Evolutionary conservation across 768 basidiomycete species (phyloP), one percentile per base, ranked within the genome.

Genomic region (Terana coerulea): DNA sequence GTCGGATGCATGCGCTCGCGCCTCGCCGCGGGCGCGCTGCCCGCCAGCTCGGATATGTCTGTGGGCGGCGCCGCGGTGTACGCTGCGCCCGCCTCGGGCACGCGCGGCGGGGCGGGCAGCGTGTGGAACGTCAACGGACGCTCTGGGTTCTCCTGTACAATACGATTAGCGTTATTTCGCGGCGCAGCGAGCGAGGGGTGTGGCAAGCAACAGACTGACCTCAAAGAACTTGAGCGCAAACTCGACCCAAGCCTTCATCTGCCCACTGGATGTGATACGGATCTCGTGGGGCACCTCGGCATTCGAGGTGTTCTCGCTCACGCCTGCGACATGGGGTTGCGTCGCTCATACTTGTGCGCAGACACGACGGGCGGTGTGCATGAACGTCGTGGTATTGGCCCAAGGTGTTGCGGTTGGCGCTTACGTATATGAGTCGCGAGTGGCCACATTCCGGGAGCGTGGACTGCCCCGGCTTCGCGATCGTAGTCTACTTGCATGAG

Each of bases 41-140:
- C 42, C 31, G 40, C 42, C 44, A n/a, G 39, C 9, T 40, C 39
- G n/a, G 39, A 8, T n/a, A 22, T 15, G n/a, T 10, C n/a, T 11
- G 22, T 14, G 30, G 39, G 48, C 46, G 26, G n/a, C 17, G 10
- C 49, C 52, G 41, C 44, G 40, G 21, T 49, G 3, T 48, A 19
- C 40, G 47, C 30, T n/a, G 39, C 49, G 21, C 43, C 5, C 25
- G 29, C 53, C 12, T 57, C 49, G 21, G 47, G 39, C 35, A 29
- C n/a, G 29, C 3, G n/a, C 55, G n/a, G 50, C 41, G 66, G 25
- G 8, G 28, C 60, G 3, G 84, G 84, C 3, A 82, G 67, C 0
- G 85, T 86, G 59, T 87, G 84, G 14, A 88, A 66, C 3, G 78
- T 71, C 21, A 87, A 59, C 0, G 80, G 74, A 49, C 64, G 69